phyloP scores from a whole-genome alignment of 768 basidiomycete genomes.

The Boletus patriciae region DNA sequence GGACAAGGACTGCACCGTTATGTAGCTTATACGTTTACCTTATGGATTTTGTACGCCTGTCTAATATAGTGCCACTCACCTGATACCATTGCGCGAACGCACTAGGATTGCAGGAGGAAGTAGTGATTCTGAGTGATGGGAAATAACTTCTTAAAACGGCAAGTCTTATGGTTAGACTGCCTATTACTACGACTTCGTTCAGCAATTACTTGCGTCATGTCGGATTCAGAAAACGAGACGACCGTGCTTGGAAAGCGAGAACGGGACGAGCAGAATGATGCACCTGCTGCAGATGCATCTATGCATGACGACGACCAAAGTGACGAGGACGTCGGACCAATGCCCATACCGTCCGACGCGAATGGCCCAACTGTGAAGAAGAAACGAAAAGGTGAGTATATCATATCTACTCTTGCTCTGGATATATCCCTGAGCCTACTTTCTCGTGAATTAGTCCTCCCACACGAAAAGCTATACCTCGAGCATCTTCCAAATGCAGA shows the following conservation, averaged over 20 bases:
- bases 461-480: conserved; percentile 89
- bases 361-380: conserved; percentile 51
- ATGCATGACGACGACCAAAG: conserved; percentile 47
- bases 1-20: conserved; percentile 54
- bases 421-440: conserved; percentile 6
- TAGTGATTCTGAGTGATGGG: no score
- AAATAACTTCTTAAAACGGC: no score
- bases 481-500: conserved; percentile 90
- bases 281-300: conserved; percentile 19
- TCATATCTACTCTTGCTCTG: conserved; percentile 9
- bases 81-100: no score
- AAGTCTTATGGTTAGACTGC: no score
- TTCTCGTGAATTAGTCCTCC: conserved; percentile 62
- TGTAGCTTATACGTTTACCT: conserved; percentile 39
- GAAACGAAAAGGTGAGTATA: conserved; percentile 74
- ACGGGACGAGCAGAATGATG: conserved; percentile 36
- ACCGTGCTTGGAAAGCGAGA: conserved; percentile 65
- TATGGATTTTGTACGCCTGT: not conserved
- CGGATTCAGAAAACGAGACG: conserved; percentile 47
- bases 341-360: conserved; percentile 62
- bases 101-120: no score
- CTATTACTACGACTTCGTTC: not conserved
- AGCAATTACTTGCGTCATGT: conserved; percentile 33
- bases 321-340: conserved; percentile 82
- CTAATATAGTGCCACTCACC: conserved; percentile 3